Percentiles rank a stretch among this genome's conserved stretches.
phyloP scores from a whole-genome alignment of 345 rosid genomes.

The Kernera saxatilis region DNA sequence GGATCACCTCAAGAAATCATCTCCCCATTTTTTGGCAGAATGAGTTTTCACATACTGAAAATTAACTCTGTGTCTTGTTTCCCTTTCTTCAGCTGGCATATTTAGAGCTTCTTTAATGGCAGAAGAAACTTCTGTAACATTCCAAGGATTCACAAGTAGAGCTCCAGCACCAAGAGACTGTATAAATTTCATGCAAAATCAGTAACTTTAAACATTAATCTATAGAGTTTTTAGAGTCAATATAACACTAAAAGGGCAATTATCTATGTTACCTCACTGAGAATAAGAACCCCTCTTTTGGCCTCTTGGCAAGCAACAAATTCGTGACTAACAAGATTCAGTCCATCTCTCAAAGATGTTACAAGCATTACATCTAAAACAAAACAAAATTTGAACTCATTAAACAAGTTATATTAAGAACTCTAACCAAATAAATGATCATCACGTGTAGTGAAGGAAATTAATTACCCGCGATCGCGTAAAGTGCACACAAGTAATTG shows the following conservation, averaged over 20 bases:
- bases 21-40: conserved; percentile 93
- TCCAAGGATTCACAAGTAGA: conserved; percentile 86
- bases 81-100: conserved; percentile 69
- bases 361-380: conserved; percentile 84
- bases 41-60: conserved; percentile 60
- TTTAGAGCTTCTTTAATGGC: conserved; percentile 72
- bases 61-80: conserved; percentile 61
- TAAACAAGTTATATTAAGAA: not conserved
- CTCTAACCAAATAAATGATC: not conserved
- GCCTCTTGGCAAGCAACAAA: conserved; percentile 89
- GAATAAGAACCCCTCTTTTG: conserved; percentile 93
- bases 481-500: conserved; percentile 63
- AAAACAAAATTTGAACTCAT: not conserved
- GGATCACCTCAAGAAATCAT: conserved; percentile 72
- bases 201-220: not conserved
- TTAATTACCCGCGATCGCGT: conserved; percentile 82
- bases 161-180: conserved; percentile 95
- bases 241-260: not conserved
- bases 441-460: not conserved
- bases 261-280: conserved; percentile 68
- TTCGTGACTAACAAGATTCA: conserved; percentile 97
- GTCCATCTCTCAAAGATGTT: conserved; percentile 94
- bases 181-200: not conserved
- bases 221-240: not conserved
- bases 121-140: conserved; percentile 85